Conservation (phyloP, 768 basidiomycete species). For the Phylloporus arenicola region DNA sequence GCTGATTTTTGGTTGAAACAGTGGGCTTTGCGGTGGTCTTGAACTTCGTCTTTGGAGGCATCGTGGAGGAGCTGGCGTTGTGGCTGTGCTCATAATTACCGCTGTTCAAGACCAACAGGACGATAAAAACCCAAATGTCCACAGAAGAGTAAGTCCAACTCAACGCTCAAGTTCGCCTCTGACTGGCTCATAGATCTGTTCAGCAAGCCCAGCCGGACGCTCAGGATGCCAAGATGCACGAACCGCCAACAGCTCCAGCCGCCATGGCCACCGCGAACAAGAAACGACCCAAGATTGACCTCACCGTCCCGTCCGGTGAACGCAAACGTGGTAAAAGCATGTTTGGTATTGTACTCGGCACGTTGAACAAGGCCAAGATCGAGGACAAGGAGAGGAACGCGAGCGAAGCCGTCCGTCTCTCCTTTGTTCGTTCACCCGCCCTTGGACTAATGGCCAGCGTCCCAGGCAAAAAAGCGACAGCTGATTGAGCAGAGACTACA, state of each 20-base stretch:
- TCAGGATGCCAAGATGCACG: slow-evolving; percentile 33
- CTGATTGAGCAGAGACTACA: slow-evolving; percentile 81
- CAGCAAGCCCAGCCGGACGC: slow-evolving; percentile 32
- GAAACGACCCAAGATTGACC: slow-evolving; percentile 72
- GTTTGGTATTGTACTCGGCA: slow-evolving; percentile 80
- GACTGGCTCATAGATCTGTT: slow-evolving; percentile 16
- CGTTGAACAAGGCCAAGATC: slow-evolving; percentile 81
- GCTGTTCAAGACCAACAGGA: neutral
- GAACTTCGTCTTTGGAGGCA: slow-evolving; percentile 19
- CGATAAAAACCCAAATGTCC: slow-evolving; percentile 39
- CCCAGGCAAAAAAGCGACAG: slow-evolving; percentile 77
- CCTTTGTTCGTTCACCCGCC: neutral
- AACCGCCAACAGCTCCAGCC: slow-evolving; percentile 41
- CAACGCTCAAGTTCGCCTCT: neutral
- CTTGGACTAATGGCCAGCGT: slow-evolving; percentile 5
- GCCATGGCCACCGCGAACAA: slow-evolving; percentile 42
- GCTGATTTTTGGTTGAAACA: slow-evolving; percentile 3
- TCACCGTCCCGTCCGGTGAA: slow-evolving; percentile 50
- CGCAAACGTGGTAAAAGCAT: slow-evolving; percentile 83
- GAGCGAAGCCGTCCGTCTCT: slow-evolving; percentile 66
- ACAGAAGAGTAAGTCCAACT: slow-evolving; percentile 43
- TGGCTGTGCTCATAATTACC: slow-evolving; percentile 23
- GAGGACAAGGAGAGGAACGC: slow-evolving; percentile 81
- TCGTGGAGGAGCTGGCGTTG: slow-evolving; percentile 1
- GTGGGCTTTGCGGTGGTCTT: slow-evolving; percentile 3